A percentile compares a stretch with the other conserved stretches of the same genome.
Evolutionary conservation across 2,329 filamentous ascomycete genomes (phyloP).

Genomic region (Colletotrichum sp.): DNA sequence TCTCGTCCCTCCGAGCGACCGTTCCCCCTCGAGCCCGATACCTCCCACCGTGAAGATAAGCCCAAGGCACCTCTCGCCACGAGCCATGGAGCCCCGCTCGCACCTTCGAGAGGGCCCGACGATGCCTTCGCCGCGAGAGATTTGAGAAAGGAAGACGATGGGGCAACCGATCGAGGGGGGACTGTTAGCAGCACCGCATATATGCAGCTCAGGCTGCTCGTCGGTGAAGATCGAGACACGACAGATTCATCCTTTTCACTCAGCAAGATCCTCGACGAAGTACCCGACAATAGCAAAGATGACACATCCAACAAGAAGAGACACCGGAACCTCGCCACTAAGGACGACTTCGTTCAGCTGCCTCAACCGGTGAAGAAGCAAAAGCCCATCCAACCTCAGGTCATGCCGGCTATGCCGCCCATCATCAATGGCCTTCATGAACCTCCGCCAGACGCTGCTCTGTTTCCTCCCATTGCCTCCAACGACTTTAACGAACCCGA

Average conservation of each 20-base stretch:
- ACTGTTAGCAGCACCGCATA: slow-evolving; percentile 1
- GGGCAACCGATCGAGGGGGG: background rate
- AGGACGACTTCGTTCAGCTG: slow-evolving; percentile 68
- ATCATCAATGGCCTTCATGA: slow-evolving; percentile 70
- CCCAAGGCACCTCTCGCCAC: slow-evolving; percentile 23
- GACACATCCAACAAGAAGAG: slow-evolving; percentile 60
- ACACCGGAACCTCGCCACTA: slow-evolving; percentile 49
- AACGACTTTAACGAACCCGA: slow-evolving; percentile 58
- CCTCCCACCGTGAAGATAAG: slow-evolving; percentile 45
- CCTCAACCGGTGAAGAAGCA: slow-evolving; percentile 70
- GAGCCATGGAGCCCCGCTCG: slow-evolving; percentile 15
- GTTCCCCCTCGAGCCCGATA: slow-evolving; percentile 58
- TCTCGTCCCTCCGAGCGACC: slow-evolving; percentile 49
- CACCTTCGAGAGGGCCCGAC: slow-evolving; percentile 2
- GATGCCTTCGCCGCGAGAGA: slow-evolving; percentile 13
- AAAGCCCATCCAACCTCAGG: slow-evolving; percentile 59
- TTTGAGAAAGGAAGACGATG: slow-evolving; percentile 12
- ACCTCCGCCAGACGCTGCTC: slow-evolving; percentile 63
- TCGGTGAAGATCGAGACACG: slow-evolving; percentile 40
- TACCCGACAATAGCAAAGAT: slow-evolving; percentile 42
- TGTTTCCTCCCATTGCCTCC: slow-evolving; percentile 69
- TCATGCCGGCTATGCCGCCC: slow-evolving; percentile 57
- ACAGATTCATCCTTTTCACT: slow-evolving; percentile 47
- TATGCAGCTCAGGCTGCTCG: slow-evolving; percentile 42
- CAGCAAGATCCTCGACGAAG: slow-evolving; percentile 52